phyloP scores from a whole-genome alignment of 768 basidiomycete species.

The Macrolepiota dolichaula region DNA sequence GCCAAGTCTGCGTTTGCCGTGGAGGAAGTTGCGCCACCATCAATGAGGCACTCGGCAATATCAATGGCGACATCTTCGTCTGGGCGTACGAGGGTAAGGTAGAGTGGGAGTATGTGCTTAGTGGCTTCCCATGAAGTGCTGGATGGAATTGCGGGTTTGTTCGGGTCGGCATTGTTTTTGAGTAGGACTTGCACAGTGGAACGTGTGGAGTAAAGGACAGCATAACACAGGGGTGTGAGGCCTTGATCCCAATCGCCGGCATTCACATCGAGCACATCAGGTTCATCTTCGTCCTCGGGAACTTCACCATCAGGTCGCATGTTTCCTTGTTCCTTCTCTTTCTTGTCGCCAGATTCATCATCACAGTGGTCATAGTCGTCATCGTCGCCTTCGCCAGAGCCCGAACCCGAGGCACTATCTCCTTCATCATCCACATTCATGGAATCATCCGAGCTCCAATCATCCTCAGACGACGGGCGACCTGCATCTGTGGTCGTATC shows the following conservation, averaged over 20 bases:
- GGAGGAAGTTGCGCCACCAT: conserved; percentile 38
- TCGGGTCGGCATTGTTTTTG: conserved; percentile 43
- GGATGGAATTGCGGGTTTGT: conserved; percentile 24
- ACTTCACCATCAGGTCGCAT: conserved; percentile 27
- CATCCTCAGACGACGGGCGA: conserved; percentile 43
- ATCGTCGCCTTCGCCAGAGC: conserved; percentile 17
- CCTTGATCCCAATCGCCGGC: conserved; percentile 57
- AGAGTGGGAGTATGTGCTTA: conserved; percentile 32
- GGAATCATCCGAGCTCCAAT: conserved; percentile 44
- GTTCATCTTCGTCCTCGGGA: conserved; percentile 47
- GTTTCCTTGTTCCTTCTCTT: conserved; percentile 12
- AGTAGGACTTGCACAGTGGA: conserved; percentile 44
- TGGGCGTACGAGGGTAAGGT: conserved; percentile 34
- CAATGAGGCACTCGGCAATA: conserved; percentile 37
- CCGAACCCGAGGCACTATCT: conserved; percentile 21
- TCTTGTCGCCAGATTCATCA: conserved; percentile 17
- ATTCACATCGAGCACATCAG: conserved; percentile 55
- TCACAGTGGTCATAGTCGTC: conserved; percentile 22
- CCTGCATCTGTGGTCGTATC: conserved; percentile 19
- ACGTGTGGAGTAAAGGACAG: conserved; percentile 43
- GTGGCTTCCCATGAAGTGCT: conserved; percentile 18
- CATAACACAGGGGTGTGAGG: conserved; percentile 50
- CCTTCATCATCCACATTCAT: conserved; percentile 25
- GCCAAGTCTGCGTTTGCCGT: conserved; percentile 28
- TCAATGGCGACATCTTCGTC: conserved; percentile 38